Conservation (phyloP, 106 monocot species). For the Acorus gramineus region DNA sequence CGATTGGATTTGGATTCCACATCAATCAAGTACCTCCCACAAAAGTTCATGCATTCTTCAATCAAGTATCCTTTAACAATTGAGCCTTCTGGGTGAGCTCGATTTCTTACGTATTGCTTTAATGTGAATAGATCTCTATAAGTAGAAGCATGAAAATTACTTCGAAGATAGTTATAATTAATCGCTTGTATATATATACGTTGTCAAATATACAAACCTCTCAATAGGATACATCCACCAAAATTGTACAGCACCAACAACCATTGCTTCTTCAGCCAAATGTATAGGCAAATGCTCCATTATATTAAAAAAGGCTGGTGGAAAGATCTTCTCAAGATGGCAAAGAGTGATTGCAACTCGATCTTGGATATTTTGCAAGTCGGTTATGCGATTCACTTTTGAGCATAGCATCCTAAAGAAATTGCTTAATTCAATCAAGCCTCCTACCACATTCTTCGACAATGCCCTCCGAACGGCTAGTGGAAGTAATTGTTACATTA, state of each 20-base stretch:
- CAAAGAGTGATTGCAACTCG: background rate
- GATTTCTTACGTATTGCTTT: too few species aligned
- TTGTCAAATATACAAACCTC: background rate
- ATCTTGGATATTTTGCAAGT: background rate
- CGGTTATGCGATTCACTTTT: background rate
- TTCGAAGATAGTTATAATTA: background rate
- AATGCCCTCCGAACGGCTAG: background rate
- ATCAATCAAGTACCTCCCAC: too few species aligned
- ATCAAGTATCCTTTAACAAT: too few species aligned
- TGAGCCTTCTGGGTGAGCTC: too few species aligned
- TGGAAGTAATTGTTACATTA: conserved; percentile 2
- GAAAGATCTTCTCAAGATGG: conserved; percentile 1
- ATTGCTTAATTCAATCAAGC: background rate
- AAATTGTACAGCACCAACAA: background rate
- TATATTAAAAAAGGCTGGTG: conserved; percentile 2
- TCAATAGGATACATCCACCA: background rate
- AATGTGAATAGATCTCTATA: background rate
- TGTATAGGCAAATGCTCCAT: conserved; percentile 1
- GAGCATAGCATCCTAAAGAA: conserved; percentile 1
- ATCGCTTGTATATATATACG: background rate
- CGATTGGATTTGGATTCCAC: too few species aligned
- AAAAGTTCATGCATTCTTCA: too few species aligned
- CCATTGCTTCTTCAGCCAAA: background rate
- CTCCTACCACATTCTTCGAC: background rate
- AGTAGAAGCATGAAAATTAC: background rate